Conservation (phyloP, 768 basidiomycete genomes). For the Leccinum boreale region DNA sequence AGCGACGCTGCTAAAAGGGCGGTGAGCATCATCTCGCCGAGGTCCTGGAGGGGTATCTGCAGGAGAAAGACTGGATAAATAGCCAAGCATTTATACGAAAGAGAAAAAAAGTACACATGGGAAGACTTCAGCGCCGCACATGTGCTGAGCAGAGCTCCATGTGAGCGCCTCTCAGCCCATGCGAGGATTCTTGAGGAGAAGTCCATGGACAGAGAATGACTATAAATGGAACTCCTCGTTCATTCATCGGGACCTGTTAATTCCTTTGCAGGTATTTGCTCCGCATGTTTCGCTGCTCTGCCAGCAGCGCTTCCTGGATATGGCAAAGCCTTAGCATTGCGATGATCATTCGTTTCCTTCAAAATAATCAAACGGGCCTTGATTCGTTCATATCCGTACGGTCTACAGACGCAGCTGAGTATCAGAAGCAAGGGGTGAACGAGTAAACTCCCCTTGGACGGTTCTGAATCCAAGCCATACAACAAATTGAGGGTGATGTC, state of each 20-base stretch:
- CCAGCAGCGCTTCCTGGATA: not conserved
- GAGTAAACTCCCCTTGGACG: not conserved
- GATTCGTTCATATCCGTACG: not conserved
- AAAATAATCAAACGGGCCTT: not conserved
- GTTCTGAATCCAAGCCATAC: not conserved
- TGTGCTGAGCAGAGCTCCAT: not conserved
- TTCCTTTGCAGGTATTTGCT: not conserved
- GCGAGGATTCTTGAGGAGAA: not conserved
- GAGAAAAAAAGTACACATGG: not conserved
- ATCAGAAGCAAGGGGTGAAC: not conserved
- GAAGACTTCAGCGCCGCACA: not conserved
- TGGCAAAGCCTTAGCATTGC: not conserved
- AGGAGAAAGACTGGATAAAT: not conserved
- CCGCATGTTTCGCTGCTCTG: not conserved
- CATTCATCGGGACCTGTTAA: not conserved
- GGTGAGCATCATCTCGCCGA: slow-evolving; percentile 12
- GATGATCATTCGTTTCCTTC: not conserved
- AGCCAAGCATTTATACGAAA: not conserved
- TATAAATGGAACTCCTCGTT: not conserved
- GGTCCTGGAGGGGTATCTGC: not conserved
- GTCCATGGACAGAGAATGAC: not conserved
- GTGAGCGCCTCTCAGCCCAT: not conserved
- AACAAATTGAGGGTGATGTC: not conserved
- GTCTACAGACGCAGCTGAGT: not conserved
- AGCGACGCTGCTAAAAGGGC: slow-evolving; percentile 10